A percentile compares a stretch with the other conserved stretches of the same genome.
These are phyloP conservation scores for Scleroderma bovista DNA, from an alignment of 768 basidiomycete genomes.

Conservation along the genomic window DNA sequence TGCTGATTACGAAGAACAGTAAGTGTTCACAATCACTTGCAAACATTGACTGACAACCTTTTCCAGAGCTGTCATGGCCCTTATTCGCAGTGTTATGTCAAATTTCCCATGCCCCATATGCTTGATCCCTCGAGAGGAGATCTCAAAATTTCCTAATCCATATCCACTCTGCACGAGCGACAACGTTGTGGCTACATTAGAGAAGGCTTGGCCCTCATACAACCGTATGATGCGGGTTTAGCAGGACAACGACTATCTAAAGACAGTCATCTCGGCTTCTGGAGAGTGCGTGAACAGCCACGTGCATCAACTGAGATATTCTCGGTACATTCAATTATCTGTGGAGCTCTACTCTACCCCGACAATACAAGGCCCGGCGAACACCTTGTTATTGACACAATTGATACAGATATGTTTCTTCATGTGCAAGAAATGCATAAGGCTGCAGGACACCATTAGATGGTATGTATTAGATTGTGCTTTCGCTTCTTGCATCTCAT, in stretches of 20 bases:
- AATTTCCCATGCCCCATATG: constrained; percentile 36
- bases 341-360: not conserved
- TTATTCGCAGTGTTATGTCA: constrained; percentile 29
- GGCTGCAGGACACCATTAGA: not conserved
- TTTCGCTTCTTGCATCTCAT: no score
- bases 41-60: constrained; percentile 16
- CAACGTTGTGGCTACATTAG: constrained; percentile 6
- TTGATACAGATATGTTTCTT: constrained; percentile 27
- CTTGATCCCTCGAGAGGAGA: constrained; percentile 25
- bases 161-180: constrained; percentile 16
- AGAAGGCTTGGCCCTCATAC: constrained; percentile 5
- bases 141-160: constrained; percentile 10
- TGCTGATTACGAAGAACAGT: constrained; percentile 43
- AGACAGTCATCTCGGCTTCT: not conserved
- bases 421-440: constrained; percentile 13
- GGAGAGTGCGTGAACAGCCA: not conserved
- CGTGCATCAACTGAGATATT: not conserved
- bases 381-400: constrained; percentile 21
- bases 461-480: no score
- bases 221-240: not conserved
- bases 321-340: no score
- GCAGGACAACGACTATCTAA: no score
- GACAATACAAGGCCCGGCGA: constrained; percentile 6
- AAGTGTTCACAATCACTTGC: constrained; percentile 23
- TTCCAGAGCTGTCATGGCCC: constrained; percentile 5